Evolutionary conservation across 2,329 filamentous ascomycete genomes (phyloP), one percentile per base, ranked within the genome.

Genomic region (Orbilia ellipsospora): DNA sequence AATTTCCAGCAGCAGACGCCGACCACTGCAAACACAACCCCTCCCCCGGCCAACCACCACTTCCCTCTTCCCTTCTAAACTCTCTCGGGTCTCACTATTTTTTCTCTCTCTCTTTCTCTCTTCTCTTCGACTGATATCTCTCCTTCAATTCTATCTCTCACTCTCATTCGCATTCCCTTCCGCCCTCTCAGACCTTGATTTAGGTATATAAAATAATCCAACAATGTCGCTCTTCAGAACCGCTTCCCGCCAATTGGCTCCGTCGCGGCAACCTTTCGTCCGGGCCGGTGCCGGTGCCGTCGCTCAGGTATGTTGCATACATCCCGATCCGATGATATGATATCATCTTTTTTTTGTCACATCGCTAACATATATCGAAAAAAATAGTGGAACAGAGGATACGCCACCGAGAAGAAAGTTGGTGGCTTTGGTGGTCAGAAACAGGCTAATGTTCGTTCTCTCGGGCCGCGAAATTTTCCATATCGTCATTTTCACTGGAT

Each of bases 251-350:
- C 70, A 68, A 68, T 74, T 74, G 70, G 59, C 70, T 52, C 42
- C 57, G 63, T 74, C 70, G 70, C 70, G 70, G 70, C 70, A 68
- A 63, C 63, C 63, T 7, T 74, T 74, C 52, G 63, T 74, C 45
- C 70, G 70, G 56, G 63, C 63, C 59, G 70, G 63, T 63, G 52
- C 67, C 45, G 64, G 55, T 73, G 69, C 60, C 62, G 51, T 65
- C 31, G 63, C 63, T 60, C 63, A 74, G 64, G 70, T 74, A 54
- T 44, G 45, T 44, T 36, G 10, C 10, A 36, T 20, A 48, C 42
- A 18, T n/a, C 16, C 40, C 1, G 50, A 12, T 4, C 8, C 31
- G n/a, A 36, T 55, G 18, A 60, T 60, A 48, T 45, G 18, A 60
- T 48, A 60, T 31, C 13, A 28, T 44, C 7, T 44, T 23, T 23